Conservation (phyloP, 164 flowering plant genomes). For the Paratinospora sagittata region DNA sequence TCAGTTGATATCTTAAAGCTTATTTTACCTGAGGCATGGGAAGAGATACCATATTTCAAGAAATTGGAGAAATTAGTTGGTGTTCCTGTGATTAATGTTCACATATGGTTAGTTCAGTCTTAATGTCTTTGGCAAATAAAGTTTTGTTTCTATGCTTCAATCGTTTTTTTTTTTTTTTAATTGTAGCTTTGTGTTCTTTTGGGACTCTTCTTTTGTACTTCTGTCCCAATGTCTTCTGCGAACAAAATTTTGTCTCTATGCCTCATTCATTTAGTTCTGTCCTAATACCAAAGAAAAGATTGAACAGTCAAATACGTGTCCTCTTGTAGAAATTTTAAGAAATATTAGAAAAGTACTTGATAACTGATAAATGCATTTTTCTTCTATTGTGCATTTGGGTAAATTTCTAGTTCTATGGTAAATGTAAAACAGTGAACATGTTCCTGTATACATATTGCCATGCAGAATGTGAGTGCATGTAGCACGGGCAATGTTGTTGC, state of each 20-base stretch:
- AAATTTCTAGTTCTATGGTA: neutral
- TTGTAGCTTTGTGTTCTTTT: neutral
- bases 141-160: neutral
- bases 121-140: neutral
- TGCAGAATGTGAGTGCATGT: no score
- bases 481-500: no score
- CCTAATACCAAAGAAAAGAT: neutral
- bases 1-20: constrained; percentile 93
- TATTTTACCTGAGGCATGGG: constrained; percentile 87
- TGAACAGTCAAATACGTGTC: neutral
- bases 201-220: neutral
- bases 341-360: neutral
- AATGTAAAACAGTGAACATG: no score
- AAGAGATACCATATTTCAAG: constrained; percentile 69
- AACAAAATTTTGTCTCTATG: no score
- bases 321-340: neutral
- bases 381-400: neutral
- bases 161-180: neutral
- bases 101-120: constrained; percentile 71
- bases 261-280: no score
- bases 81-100: constrained; percentile 96
- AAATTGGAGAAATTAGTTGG: constrained; percentile 91
- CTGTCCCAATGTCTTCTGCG: no score
- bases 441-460: no score
- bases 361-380: neutral